Evolutionary conservation across 768 basidiomycete genomes (phyloP).

Genomic region (Lepiota subincarnata): DNA sequence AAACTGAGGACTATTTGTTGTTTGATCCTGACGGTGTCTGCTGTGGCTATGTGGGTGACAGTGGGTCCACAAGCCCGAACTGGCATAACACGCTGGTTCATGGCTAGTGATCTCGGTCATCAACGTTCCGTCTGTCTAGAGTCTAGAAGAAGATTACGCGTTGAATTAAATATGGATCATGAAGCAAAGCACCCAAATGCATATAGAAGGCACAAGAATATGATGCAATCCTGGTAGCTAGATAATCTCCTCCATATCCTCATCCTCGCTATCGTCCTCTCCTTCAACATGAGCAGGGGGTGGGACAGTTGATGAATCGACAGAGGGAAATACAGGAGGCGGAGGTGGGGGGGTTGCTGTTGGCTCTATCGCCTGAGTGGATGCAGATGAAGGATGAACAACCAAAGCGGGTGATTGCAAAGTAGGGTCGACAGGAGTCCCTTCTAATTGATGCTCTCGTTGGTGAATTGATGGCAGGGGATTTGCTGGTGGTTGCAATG

Average conservation of each 20-base stretch:
- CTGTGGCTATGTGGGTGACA: too few species aligned
- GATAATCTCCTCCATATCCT: conserved; percentile 45
- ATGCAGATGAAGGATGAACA: background rate
- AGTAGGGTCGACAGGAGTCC: background rate
- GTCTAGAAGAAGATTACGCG: too few species aligned
- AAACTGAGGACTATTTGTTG: too few species aligned
- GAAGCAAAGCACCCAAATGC: too few species aligned
- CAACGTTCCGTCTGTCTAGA: too few species aligned
- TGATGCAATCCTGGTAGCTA: conserved; percentile 13
- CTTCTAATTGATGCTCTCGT: conserved; percentile 2
- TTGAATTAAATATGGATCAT: background rate
- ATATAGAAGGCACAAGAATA: background rate
- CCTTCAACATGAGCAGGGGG: conserved; percentile 15
- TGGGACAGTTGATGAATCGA: conserved; percentile 1
- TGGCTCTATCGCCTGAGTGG: background rate
- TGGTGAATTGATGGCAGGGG: background rate
- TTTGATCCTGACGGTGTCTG: too few species aligned
- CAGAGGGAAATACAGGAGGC: conserved; percentile 1
- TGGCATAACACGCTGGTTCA: too few species aligned
- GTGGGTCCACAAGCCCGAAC: too few species aligned
- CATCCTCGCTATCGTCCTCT: conserved; percentile 31
- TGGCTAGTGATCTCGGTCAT: too few species aligned
- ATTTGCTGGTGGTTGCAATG: conserved; percentile 10
- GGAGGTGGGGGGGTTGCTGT: background rate
- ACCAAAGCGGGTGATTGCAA: too few species aligned